phyloP scores from a whole-genome alignment of 75 land plant genomes.

The Cupressus sempervirens region DNA sequence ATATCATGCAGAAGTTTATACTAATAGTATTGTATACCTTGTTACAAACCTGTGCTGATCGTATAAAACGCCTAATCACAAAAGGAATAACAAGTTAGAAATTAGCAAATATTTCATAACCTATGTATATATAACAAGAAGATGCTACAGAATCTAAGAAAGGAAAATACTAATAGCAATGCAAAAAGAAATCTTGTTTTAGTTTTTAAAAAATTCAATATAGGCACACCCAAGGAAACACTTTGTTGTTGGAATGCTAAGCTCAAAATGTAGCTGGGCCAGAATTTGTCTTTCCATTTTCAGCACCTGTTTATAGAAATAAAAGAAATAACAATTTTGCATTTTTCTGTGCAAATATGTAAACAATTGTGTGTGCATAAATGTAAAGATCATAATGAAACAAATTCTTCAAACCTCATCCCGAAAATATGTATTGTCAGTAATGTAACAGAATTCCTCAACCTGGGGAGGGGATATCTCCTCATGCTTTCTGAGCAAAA shows the following conservation, averaged over 20 bases:
- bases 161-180: not conserved
- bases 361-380: not conserved
- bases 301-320: constrained; percentile 33
- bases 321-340: not conserved
- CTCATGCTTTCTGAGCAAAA: constrained; percentile 56
- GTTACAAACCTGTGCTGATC: constrained; percentile 29
- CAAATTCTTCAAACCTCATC: constrained; percentile 36
- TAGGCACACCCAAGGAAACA: constrained; percentile 43
- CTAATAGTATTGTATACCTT: constrained; percentile 18
- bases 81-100: constrained; percentile 5
- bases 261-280: constrained; percentile 49
- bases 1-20: not conserved
- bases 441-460: constrained; percentile 75
- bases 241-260: constrained; percentile 55
- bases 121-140: not conserved
- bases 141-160: not conserved
- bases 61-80: constrained; percentile 25
- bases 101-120: not conserved
- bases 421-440: constrained; percentile 72
- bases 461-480: constrained; percentile 74
- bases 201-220: not conserved
- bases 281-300: constrained; percentile 63
- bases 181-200: not conserved
- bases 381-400: not conserved
- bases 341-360: not conserved